These are phyloP conservation scores for Arctium lappa DNA, from an alignment of 129 eudicot genomes.

Conservation along the genomic window DNA sequence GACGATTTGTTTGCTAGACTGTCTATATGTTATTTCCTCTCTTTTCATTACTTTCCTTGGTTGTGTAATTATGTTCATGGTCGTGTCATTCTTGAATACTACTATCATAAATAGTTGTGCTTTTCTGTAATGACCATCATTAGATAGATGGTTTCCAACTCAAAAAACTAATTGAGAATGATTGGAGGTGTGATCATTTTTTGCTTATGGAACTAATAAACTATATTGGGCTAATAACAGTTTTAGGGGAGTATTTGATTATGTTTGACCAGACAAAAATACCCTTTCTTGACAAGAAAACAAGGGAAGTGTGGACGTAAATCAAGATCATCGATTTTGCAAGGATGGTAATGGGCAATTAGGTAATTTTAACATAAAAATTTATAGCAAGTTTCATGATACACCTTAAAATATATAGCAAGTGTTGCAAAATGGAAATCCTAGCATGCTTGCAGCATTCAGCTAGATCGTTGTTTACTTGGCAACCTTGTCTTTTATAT, in stretches of 20 bases:
- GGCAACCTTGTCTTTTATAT: background rate
- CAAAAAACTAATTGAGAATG: background rate
- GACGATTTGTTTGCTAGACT: background rate
- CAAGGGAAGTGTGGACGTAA: background rate
- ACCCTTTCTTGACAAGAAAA: background rate
- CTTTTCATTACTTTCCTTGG: background rate
- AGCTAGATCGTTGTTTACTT: background rate
- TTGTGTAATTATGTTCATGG: background rate
- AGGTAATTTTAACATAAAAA: background rate
- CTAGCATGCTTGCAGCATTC: background rate
- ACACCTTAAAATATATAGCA: background rate
- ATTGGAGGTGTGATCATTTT: too few relatives aligned
- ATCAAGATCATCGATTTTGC: background rate
- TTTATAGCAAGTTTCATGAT: background rate
- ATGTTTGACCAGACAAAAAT: too few relatives aligned
- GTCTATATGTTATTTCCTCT: background rate
- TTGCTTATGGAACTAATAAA: too few relatives aligned
- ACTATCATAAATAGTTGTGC: background rate
- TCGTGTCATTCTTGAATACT: background rate
- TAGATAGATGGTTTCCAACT: background rate
- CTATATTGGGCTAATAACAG: too few relatives aligned
- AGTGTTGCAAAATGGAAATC: background rate
- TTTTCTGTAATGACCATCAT: background rate
- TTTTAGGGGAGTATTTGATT: too few relatives aligned
- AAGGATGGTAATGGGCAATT: background rate